Conservation (phyloP, 805 yeast genomes). For the Suhomyces canberraensis region DNA sequence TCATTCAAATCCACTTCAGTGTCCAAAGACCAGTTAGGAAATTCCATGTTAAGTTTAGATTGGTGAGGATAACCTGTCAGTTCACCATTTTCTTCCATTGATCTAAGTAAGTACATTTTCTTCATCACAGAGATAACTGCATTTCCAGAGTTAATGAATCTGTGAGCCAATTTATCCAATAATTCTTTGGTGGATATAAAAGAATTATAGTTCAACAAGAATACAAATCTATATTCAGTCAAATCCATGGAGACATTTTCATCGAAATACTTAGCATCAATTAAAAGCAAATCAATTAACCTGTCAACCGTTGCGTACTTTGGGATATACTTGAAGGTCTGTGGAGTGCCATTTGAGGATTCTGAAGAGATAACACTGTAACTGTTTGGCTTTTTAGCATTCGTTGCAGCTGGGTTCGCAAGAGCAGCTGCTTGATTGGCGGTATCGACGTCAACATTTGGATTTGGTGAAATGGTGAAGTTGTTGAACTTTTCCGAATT, state of each 20-base stretch:
- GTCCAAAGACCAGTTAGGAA: conserved; percentile 61
- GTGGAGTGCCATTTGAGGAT: conserved; percentile 9
- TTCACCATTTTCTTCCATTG: conserved; percentile 1
- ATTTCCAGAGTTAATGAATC: conserved; percentile 43
- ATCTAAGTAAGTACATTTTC: conserved; percentile 18
- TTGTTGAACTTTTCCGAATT: conserved; percentile 38
- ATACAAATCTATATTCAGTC: conserved; percentile 40
- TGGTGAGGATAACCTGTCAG: conserved; percentile 6
- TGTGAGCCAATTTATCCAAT: conserved; percentile 37
- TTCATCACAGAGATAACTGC: conserved; percentile 45
- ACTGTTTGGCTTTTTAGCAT: conserved; percentile 14
- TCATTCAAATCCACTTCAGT: conserved; percentile 33
- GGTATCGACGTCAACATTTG: background rate
- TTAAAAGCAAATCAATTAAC: conserved; percentile 73
- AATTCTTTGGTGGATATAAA: conserved; percentile 39
- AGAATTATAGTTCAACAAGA: conserved; percentile 39
- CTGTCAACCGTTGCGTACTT: conserved; percentile 64
- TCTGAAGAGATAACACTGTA: conserved; percentile 19
- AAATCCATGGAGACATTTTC: conserved; percentile 32
- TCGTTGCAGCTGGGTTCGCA: background rate
- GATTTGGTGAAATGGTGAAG: conserved; percentile 20
- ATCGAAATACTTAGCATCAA: conserved; percentile 61
- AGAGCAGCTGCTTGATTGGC: background rate
- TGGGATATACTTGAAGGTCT: conserved; percentile 7
- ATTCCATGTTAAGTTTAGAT: conserved; percentile 18